These are phyloP conservation scores for Schizophyllum amplum DNA, from an alignment of 1,284 basidiomycete genomes.

Conservation along the genomic window DNA sequence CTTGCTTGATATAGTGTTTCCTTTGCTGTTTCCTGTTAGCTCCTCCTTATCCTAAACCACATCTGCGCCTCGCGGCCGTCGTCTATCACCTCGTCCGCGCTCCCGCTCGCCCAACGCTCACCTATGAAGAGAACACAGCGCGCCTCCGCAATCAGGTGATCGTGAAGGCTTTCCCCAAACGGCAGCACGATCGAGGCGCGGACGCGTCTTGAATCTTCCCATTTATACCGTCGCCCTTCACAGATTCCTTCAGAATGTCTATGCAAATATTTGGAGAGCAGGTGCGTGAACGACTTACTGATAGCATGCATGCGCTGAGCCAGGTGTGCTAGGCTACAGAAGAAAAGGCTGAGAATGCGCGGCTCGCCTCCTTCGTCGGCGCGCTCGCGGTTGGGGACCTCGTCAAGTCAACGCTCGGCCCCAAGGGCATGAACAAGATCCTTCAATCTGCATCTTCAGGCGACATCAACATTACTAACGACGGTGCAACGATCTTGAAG, in stretches of 20 bases:
- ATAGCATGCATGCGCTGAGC: neutral
- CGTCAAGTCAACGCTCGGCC: conserved; percentile 96
- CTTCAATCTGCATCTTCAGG: conserved; percentile 88
- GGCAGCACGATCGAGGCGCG: neutral
- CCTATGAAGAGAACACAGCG: too few relatives aligned
- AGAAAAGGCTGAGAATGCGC: conserved; percentile 98
- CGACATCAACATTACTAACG: conserved; percentile 96
- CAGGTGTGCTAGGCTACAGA: conserved; percentile 71
- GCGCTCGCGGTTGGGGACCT: conserved; percentile 95
- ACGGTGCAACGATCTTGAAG: conserved; percentile 97
- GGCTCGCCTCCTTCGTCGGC: conserved; percentile 96
- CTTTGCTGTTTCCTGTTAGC: too few relatives aligned
- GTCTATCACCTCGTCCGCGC: too few relatives aligned
- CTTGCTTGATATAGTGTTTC: too few relatives aligned
- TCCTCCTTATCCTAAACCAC: too few relatives aligned
- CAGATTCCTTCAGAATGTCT: neutral
- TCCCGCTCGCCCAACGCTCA: too few relatives aligned
- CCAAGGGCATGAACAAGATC: conserved; percentile 97
- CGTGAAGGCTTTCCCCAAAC: neutral
- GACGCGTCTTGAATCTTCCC: neutral
- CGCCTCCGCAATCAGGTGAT: neutral
- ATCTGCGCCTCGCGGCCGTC: too few relatives aligned
- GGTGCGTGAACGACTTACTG: conserved; percentile 9
- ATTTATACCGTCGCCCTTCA: neutral
- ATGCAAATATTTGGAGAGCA: conserved; percentile 11